Percentiles rank a stretch among this genome's conserved stretches.
These are phyloP conservation scores for Cotoneaster glaucophyllus DNA, from an alignment of 306 rosid genomes.

Conservation along the genomic window DNA sequence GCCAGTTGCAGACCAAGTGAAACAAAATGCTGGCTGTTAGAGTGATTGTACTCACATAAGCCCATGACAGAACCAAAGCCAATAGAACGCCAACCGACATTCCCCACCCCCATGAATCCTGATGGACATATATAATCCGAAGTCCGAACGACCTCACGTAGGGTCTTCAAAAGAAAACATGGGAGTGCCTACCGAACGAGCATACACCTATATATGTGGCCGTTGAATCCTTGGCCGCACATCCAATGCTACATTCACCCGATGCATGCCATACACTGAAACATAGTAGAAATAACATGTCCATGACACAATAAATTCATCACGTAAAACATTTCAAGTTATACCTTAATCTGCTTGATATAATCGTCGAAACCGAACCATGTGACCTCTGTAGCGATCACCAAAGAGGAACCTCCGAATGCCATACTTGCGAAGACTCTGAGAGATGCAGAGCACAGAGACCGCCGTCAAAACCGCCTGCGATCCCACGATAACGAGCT, in stretches of 20 bases:
- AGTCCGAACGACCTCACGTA: slow-evolving; percentile 47
- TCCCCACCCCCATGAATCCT: slow-evolving; percentile 58
- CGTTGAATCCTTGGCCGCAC: too few relatives aligned
- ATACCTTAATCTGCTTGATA: slow-evolving; percentile 50
- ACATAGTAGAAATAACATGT: background rate
- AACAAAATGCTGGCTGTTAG: slow-evolving; percentile 72
- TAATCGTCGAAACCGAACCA: slow-evolving; percentile 49
- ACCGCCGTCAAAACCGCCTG: slow-evolving; percentile 73
- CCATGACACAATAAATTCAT: background rate
- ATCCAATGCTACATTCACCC: background rate
- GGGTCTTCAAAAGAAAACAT: slow-evolving; percentile 53
- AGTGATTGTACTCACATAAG: slow-evolving; percentile 61
- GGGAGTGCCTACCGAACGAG: slow-evolving; percentile 51
- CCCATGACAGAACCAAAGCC: slow-evolving; percentile 59
- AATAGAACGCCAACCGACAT: slow-evolving; percentile 35
- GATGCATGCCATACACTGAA: too few relatives aligned
- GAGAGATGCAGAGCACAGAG: slow-evolving; percentile 60
- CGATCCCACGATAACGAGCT: slow-evolving; percentile 53
- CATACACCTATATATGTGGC: too few relatives aligned
- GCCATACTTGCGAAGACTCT: slow-evolving; percentile 56
- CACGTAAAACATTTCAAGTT: background rate
- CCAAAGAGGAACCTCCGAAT: slow-evolving; percentile 64
- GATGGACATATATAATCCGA: slow-evolving; percentile 34
- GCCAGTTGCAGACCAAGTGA: slow-evolving; percentile 81
- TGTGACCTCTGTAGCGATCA: slow-evolving; percentile 45